phyloP scores from a whole-genome alignment of 1,139 yeast species.

The Saccharomyces hybrid region DNA sequence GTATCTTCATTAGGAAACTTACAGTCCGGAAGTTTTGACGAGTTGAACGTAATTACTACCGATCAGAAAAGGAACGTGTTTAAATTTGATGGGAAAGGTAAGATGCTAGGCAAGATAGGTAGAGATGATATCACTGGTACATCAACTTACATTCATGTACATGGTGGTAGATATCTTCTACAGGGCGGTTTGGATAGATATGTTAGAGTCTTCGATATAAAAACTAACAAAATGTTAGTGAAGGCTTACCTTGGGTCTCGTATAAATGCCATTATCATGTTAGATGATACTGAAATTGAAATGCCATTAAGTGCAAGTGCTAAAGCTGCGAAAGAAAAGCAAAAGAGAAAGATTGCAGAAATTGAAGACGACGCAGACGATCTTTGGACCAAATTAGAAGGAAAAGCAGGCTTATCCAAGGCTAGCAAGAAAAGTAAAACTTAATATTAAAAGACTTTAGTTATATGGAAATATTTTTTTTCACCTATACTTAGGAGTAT shows the following conservation, averaged over 20 bases:
- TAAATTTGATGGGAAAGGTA: constrained; percentile 43
- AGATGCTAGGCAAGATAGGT: constrained; percentile 37
- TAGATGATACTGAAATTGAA: constrained; percentile 32
- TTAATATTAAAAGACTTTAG: not conserved
- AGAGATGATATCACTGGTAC: constrained; percentile 41
- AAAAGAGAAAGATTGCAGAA: constrained; percentile 12
- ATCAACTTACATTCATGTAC: constrained; percentile 29
- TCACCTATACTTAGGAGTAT: no score
- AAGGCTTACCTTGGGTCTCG: constrained; percentile 75
- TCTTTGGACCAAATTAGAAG: constrained; percentile 13
- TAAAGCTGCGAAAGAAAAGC: constrained; percentile 10
- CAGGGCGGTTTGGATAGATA: constrained; percentile 86
- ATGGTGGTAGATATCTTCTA: constrained; percentile 32
- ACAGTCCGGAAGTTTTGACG: constrained; percentile 9
- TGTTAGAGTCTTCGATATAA: constrained; percentile 62
- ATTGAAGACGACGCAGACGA: constrained; percentile 10
- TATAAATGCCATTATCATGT: constrained; percentile 47
- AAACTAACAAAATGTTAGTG: constrained; percentile 50
- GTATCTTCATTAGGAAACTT: constrained; percentile 21
- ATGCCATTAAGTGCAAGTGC: constrained; percentile 11
- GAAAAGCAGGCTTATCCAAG: constrained; percentile 3
- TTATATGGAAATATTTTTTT: not conserved
- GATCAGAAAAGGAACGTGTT: constrained; percentile 37
- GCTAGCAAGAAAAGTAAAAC: not conserved
- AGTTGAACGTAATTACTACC: constrained; percentile 22